Conservation (phyloP, 371 early-diverging fungal species). For the Rhizomucor miehei region DNA sequence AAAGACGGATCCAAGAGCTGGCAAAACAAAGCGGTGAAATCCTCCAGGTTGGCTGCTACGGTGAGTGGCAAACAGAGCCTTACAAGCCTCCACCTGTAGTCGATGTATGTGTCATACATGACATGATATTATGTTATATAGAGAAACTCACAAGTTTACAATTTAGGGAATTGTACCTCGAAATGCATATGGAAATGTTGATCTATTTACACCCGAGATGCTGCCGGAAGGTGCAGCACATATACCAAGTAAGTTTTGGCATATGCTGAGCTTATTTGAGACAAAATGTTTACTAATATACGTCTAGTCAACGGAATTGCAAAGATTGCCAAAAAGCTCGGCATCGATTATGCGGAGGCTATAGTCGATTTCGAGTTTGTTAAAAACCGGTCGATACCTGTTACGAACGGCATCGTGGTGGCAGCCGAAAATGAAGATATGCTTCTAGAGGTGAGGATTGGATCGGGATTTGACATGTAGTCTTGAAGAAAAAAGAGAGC, state of each 20-base stretch:
- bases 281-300: not conserved
- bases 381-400: slow-evolving; percentile 62
- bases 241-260: slow-evolving; percentile 64
- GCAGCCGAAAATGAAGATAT: slow-evolving; percentile 56
- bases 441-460: slow-evolving; percentile 61
- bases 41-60: slow-evolving; percentile 57
- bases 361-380: slow-evolving; percentile 82
- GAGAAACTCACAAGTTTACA: not conserved
- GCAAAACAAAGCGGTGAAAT: slow-evolving; percentile 39
- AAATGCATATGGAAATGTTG: slow-evolving; percentile 79
- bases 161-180: slow-evolving; percentile 75
- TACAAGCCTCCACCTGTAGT: slow-evolving; percentile 64
- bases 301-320: slow-evolving; percentile 53
- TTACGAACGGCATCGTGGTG: slow-evolving; percentile 73
- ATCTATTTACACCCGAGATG: slow-evolving; percentile 82
- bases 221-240: slow-evolving; percentile 81
- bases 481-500: too few relatives aligned
- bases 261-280: too few relatives aligned
- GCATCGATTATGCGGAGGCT: slow-evolving; percentile 79
- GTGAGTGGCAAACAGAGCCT: slow-evolving; percentile 84
- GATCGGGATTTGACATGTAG: too few relatives aligned
- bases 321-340: slow-evolving; percentile 65
- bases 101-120: slow-evolving; percentile 44
- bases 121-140: too few relatives aligned
- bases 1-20: slow-evolving; percentile 49